Evolutionary conservation across 768 basidiomycete genomes (phyloP), one percentile per base, ranked within the genome.

Genomic region (Termitomyces sp.): DNA sequence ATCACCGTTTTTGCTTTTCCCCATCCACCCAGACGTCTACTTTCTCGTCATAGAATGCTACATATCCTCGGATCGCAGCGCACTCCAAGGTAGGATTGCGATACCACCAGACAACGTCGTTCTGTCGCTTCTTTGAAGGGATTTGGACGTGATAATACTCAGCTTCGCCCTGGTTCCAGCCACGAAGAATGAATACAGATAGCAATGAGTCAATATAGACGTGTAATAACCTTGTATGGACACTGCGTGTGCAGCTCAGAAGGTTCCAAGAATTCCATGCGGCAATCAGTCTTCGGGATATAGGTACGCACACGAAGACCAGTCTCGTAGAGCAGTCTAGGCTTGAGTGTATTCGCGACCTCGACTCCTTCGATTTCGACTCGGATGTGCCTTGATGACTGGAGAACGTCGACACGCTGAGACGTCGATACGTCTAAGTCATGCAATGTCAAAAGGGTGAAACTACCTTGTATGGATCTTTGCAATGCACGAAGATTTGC

Each of bases 31-130:
- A 88, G 13, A 87, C 78, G 54, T 86, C 84, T 28, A 87, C 80
- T 59, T 83, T 85, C 62, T 88, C 85, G 54, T 88, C 84, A 60
- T 83, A 84, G 66, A 86, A 87, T 0, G 83, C 80, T 7, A 82
- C 69, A 57, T 77, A 76, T 18, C 84, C 84, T 51, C 68, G 72
- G 47, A 87, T 77, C 22, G 69, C 73, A 3, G 75, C 70, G 41
- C 80, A 80, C 59, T 86, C 86, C 0, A 71, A 70, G 15, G 70
- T 76, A 0, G 85, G 78, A 39, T 75, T 74, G 28, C 76, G 79
- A 68, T 88, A 87, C 75, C 78, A 86, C 86, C 87, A 88, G 16
- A 83, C 79, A 5, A 86, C 67, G 54, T 85, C 76, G 31, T 81
- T 71, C 39, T 74, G 64, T 16, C 67, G 68, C 47, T 78, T 72